These are phyloP conservation scores for Suillus cothurnatus DNA, from an alignment of 768 basidiomycete genomes.

Conservation along the genomic window DNA sequence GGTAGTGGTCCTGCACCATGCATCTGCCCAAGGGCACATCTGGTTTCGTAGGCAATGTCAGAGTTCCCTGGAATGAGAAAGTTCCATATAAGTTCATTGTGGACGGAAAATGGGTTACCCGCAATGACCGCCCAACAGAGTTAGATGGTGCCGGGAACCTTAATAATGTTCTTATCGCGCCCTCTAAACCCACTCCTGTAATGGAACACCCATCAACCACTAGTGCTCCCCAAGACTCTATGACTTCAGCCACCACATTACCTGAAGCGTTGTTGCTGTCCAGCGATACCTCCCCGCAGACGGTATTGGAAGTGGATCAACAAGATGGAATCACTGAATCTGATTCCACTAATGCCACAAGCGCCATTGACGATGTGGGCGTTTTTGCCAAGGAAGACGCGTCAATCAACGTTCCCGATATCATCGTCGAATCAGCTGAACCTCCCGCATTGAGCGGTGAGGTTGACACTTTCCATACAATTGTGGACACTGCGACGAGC, in stretches of 20 bases:
- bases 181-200: conserved; percentile 41
- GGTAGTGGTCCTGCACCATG: conserved; percentile 63
- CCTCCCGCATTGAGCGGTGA: neutral
- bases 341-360: neutral
- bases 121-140: conserved; percentile 59
- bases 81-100: conserved; percentile 81
- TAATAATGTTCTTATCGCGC: conserved; percentile 67
- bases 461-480: neutral
- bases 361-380: neutral
- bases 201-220: neutral
- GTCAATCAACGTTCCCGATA: neutral
- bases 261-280: neutral
- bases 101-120: conserved; percentile 66
- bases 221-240: conserved; percentile 11
- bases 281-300: neutral
- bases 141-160: conserved; percentile 62
- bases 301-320: neutral
- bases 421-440: neutral
- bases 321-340: conserved; percentile 1
- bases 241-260: neutral
- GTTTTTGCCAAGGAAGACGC: neutral
- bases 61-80: conserved; percentile 64
- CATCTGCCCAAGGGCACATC: conserved; percentile 52
- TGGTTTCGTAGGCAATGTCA: conserved; percentile 57
- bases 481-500: neutral